These are phyloP conservation scores for Flammula alnicola DNA, from an alignment of 1,284 basidiomycete species.

Conservation along the genomic window DNA sequence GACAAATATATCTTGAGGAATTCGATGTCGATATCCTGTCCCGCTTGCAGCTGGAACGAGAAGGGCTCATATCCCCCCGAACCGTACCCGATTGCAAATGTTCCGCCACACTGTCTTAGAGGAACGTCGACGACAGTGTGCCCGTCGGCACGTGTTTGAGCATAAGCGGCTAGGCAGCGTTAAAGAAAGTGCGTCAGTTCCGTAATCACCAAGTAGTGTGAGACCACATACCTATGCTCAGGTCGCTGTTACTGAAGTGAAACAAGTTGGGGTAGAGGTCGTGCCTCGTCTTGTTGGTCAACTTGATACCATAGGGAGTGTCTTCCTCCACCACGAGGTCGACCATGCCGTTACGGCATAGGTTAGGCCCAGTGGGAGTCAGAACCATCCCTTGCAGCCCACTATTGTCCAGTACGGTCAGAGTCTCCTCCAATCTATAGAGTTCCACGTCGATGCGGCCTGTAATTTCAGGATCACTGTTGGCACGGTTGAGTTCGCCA, in stretches of 20 bases:
- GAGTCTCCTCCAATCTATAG: constrained; percentile 2
- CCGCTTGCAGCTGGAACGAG: constrained; percentile 6
- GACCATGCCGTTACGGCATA: constrained; percentile 9
- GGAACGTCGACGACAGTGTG: background rate
- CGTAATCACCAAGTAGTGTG: background rate
- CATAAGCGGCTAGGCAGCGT: background rate
- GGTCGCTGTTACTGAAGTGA: constrained; percentile 18
- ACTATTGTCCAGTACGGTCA: background rate
- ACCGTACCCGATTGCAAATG: background rate
- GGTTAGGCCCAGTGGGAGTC: constrained; percentile 2
- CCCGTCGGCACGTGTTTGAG: background rate
- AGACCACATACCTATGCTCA: constrained; percentile 18
- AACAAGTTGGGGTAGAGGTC: constrained; percentile 19
- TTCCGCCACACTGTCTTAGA: background rate
- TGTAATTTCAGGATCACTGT: constrained; percentile 1
- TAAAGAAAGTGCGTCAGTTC: no score
- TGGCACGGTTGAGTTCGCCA: constrained; percentile 10
- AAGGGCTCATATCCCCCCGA: constrained; percentile 2
- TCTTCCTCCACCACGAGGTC: constrained; percentile 6
- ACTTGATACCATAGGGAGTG: constrained; percentile 16
- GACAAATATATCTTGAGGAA: constrained; percentile 22
- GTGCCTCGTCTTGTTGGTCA: constrained; percentile 15
- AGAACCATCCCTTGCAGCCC: background rate
- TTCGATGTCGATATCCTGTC: constrained; percentile 17
- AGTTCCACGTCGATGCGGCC: constrained; percentile 11